Evolutionary conservation across 2,329 filamentous ascomycete species (phyloP).

Genomic region (Camptophora hylomeconis): DNA sequence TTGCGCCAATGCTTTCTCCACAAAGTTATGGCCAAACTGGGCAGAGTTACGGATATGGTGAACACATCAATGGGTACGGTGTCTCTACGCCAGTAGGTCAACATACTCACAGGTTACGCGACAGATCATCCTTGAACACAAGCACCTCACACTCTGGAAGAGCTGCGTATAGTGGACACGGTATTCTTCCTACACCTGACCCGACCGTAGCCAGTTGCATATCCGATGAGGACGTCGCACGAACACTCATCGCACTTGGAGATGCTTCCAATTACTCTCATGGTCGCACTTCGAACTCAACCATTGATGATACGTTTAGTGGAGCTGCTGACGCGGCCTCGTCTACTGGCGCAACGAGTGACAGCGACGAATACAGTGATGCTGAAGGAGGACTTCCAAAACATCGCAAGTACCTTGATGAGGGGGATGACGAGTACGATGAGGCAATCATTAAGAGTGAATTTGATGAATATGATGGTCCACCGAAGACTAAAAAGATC

Average conservation of each 20-base stretch:
- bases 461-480: slow-evolving; percentile 31
- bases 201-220: slow-evolving; percentile 96
- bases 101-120: slow-evolving; percentile 52
- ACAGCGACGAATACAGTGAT: slow-evolving; percentile 52
- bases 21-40: slow-evolving; percentile 55
- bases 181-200: slow-evolving; percentile 80
- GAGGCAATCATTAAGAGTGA: slow-evolving; percentile 39
- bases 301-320: slow-evolving; percentile 84
- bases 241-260: slow-evolving; percentile 90
- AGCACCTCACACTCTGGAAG: slow-evolving; percentile 39
- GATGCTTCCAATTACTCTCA: slow-evolving; percentile 90
- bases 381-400: slow-evolving; percentile 43
- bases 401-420: slow-evolving; percentile 39
- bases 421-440: slow-evolving; percentile 42
- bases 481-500: slow-evolving; percentile 37
- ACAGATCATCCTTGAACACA: slow-evolving; percentile 27
- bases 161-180: slow-evolving; percentile 29
- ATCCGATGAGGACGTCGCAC: slow-evolving; percentile 93
- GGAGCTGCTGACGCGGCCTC: slow-evolving; percentile 75
- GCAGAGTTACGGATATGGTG: slow-evolving; percentile 21
- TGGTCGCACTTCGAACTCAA: slow-evolving; percentile 84
- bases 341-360: slow-evolving; percentile 72
- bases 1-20: slow-evolving; percentile 67
- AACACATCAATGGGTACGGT: slow-evolving; percentile 13
- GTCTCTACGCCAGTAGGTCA: slow-evolving; percentile 26